phyloP scores from a whole-genome alignment of 2,329 filamentous ascomycete genomes.

The Fusarium veterinarium region DNA sequence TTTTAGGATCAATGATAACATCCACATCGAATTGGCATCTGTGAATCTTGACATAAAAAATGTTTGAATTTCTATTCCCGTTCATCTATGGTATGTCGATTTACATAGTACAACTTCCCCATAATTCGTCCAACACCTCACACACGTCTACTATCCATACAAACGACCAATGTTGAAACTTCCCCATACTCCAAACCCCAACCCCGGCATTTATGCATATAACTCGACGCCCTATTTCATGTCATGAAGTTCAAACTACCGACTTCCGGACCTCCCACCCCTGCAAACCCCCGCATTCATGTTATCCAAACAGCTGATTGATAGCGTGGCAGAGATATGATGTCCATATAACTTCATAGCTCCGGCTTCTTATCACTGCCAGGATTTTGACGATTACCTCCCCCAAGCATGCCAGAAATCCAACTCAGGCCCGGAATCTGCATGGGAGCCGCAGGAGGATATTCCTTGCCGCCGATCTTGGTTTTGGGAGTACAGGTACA shows the following conservation, averaged over 20 bases:
- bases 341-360: conserved; percentile 10
- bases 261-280: not conserved
- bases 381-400: not conserved
- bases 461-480: conserved; percentile 57
- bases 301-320: not conserved
- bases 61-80: not conserved
- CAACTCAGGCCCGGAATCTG: conserved; percentile 55
- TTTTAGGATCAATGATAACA: not conserved
- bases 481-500: conserved; percentile 60
- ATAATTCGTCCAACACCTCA: not conserved
- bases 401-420: conserved; percentile 47
- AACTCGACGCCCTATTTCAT: conserved; percentile 18
- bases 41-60: not conserved
- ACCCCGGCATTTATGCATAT: conserved; percentile 1
- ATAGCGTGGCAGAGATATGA: not conserved
- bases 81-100: not conserved
- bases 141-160: not conserved
- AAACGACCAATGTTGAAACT: not conserved
- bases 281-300: not conserved
- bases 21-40: not conserved
- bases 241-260: conserved; percentile 13
- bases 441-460: conserved; percentile 57
- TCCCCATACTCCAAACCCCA: not conserved
- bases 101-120: not conserved
- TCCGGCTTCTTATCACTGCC: conserved; percentile 34